Conservation (phyloP, 2,329 filamentous ascomycete species). For the Fusarium lyarnte region DNA sequence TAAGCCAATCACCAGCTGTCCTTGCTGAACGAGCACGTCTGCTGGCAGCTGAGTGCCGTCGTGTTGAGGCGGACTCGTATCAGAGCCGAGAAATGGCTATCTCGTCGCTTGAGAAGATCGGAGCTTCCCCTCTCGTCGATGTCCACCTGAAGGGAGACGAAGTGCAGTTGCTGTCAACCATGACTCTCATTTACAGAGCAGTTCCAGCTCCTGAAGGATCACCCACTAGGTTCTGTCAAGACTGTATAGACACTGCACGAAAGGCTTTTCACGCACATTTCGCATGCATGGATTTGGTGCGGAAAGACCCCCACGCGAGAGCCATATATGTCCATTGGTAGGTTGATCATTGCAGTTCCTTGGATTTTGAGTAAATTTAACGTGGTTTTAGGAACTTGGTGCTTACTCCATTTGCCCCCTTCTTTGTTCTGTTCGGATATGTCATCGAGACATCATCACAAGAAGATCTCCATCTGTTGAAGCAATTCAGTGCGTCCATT, state of each 20-base stretch:
- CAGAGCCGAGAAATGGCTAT: constrained; percentile 49
- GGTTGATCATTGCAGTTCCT: constrained; percentile 22
- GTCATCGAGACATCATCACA: constrained; percentile 63
- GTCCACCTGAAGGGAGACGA: constrained; percentile 59
- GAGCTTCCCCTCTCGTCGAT: constrained; percentile 53
- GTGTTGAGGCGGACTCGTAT: constrained; percentile 50
- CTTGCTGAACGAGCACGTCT: constrained; percentile 52
- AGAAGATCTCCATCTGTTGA: constrained; percentile 63
- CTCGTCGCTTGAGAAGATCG: constrained; percentile 50
- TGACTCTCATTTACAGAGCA: constrained; percentile 63
- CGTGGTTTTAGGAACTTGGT: constrained; percentile 58
- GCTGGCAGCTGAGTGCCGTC: constrained; percentile 52
- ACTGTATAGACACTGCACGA: constrained; percentile 62
- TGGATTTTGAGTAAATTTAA: constrained; percentile 5
- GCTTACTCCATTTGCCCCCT: constrained; percentile 67
- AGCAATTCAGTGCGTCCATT: constrained; percentile 66
- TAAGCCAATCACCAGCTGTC: constrained; percentile 52
- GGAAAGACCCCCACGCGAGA: constrained; percentile 52
- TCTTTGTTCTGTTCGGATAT: constrained; percentile 68
- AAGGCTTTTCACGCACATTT: constrained; percentile 58
- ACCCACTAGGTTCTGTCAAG: constrained; percentile 56
- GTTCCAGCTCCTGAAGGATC: constrained; percentile 58
- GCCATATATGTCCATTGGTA: constrained; percentile 64
- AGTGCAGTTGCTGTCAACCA: constrained; percentile 57
- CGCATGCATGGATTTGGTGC: constrained; percentile 56